Base-by-base conservation (phyloP, 371 early-diverging fungal species). In the Haplosporangium sp. region DNA sequence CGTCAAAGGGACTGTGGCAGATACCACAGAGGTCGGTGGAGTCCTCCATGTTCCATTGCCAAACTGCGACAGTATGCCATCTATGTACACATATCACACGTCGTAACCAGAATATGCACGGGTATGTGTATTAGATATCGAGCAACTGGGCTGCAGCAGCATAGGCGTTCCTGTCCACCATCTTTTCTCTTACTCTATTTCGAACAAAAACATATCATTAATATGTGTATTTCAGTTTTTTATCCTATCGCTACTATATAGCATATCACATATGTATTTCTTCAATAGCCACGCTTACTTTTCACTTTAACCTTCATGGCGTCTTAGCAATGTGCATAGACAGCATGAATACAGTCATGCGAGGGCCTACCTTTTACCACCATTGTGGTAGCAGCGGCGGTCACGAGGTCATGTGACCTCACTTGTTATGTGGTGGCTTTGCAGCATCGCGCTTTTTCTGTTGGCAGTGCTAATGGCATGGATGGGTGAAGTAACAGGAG, bases 1-100 rank as follows among this genome's bases (percentile, higher is more conserved):
- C 64, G 50, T 79, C 79, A 65, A 72, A 72, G 42, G 79, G 72
- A 51, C 57, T 59, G 12, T 79, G 79, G 10, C 79, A 79, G 45
- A 79, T 79, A 37, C 79, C 79, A 23, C 79, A 79, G 18, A 68
- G 57, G n/a, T 72, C 79, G 5, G 73, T 68, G 10, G 79, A 68
- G 38, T 79, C 73, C 40, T 72, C 72, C 51, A 68, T 65, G 43
- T 79, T 55, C 79, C 79, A 79, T n/a, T 68, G 68, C 79, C 79
- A 79, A 13, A 62, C 68, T 8, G 64, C 79, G 11, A 72, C 65
- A 21, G 69, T 59, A 45, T 79, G 72, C 79, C 79, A 79, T 20
- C 79, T 79, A 65, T 29, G 38, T 40, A 11, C 54, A 53, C 13
- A n/a, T 29, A 29, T 29, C 29, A 29, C 29, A 29, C 29, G 4